Conservation (phyloP, 768 basidiomycete species). For the Megacollybia marginata region DNA sequence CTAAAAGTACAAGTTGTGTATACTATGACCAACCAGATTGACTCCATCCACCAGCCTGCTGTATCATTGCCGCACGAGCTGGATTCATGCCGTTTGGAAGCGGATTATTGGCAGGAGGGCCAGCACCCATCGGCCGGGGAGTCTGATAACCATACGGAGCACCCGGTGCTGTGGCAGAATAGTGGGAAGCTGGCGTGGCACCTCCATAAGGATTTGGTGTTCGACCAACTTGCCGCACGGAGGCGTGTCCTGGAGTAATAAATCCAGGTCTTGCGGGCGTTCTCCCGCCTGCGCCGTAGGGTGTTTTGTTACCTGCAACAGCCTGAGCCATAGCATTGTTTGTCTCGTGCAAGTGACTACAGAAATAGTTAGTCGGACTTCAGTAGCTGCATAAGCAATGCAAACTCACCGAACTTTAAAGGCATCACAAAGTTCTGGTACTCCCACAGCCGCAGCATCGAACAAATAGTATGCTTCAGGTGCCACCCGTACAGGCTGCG, state of each 20-base stretch:
- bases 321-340: conserved; percentile 46
- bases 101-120: conserved; percentile 29
- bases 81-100: conserved; percentile 60
- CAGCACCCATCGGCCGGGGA: conserved; percentile 24
- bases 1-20: conserved; percentile 10
- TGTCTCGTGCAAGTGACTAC: conserved; percentile 74
- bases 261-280: conserved; percentile 73
- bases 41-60: conserved; percentile 35
- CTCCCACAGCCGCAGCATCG: conserved; percentile 84
- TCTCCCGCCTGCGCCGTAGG: conserved; percentile 66
- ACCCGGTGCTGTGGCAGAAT: conserved; percentile 30
- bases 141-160: conserved; percentile 44
- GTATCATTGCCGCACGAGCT: conserved; percentile 59
- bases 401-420: conserved; percentile 77
- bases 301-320: conserved; percentile 65
- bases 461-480: conserved; percentile 88
- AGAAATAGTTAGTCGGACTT: conserved; percentile 4
- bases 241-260: conserved; percentile 75
- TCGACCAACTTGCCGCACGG: conserved; percentile 62
- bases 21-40: conserved; percentile 6
- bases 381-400: not conserved
- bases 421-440: conserved; percentile 91
- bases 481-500: conserved; percentile 78
- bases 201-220: conserved; percentile 77
- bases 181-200: conserved; percentile 25